phyloP scores from a whole-genome alignment of 2,329 filamentous ascomycete species.

The Orbilia ellipsospora region DNA sequence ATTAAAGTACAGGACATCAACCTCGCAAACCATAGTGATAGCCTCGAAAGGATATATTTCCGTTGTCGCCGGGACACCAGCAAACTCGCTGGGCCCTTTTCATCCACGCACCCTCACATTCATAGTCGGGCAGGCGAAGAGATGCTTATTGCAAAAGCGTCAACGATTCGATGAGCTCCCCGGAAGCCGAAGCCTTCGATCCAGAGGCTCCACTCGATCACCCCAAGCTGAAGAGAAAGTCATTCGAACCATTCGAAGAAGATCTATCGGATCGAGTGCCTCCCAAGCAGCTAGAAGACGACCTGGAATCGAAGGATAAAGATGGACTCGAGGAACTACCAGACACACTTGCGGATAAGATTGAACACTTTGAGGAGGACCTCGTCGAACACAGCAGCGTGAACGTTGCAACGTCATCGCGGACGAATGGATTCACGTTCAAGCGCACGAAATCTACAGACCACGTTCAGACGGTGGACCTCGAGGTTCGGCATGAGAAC shows the following conservation, averaged over 20 bases:
- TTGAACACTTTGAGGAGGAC: constrained; percentile 29
- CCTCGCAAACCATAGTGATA: constrained; percentile 11
- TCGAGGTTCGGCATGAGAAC: constrained; percentile 19
- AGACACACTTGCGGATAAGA: constrained; percentile 34
- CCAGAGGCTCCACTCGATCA: constrained; percentile 49
- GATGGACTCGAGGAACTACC: constrained; percentile 41
- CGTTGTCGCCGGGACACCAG: constrained; percentile 38
- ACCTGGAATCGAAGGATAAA: constrained; percentile 4
- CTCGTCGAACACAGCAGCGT: constrained; percentile 5
- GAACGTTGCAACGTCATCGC: constrained; percentile 12
- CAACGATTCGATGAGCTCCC: constrained; percentile 55
- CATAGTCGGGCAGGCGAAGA: constrained; percentile 20
- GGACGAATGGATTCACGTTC: constrained; percentile 47
- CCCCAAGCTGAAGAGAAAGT: constrained; percentile 48
- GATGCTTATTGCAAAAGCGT: constrained; percentile 45
- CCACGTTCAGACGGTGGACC: constrained; percentile 32
- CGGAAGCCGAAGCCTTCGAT: constrained; percentile 54
- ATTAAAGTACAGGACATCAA: constrained; percentile 1
- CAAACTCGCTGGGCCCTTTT: constrained; percentile 18
- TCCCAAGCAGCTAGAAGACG: constrained; percentile 5
- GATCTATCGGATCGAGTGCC: constrained; percentile 32
- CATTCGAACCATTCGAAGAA: constrained; percentile 53
- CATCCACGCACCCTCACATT: constrained; percentile 6
- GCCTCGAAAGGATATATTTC: constrained; percentile 10
- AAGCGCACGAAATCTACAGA: constrained; percentile 50